Evolutionary conservation across 768 basidiomycete genomes (phyloP).

Genomic region (Auricularia auricula-judae): DNA sequence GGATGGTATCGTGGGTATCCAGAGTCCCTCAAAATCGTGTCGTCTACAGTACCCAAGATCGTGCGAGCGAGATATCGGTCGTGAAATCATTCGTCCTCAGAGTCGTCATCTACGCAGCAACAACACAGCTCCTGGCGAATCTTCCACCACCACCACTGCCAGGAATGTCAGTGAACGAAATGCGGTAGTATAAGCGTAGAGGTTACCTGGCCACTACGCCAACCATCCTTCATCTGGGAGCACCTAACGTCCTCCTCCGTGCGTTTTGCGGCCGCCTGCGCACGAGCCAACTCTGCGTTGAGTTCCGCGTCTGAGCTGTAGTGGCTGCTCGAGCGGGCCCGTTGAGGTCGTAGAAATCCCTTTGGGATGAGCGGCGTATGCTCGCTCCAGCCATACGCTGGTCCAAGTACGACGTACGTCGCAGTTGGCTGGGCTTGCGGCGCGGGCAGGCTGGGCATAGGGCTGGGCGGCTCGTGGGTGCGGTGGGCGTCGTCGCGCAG

Average conservation of each 20-base stretch:
- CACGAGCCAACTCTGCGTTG: conserved; percentile 14
- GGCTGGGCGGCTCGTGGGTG: conserved; percentile 44
- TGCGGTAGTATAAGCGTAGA: neutral
- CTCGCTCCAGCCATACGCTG: conserved; percentile 1
- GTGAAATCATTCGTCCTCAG: conserved; percentile 24
- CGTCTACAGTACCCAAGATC: neutral
- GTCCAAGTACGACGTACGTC: neutral
- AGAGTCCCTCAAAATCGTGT: neutral
- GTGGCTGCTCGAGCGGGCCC: conserved; percentile 5
- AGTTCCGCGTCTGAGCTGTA: conserved; percentile 14
- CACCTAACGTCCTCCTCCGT: conserved; percentile 45
- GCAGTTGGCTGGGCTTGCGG: neutral
- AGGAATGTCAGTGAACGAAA: neutral
- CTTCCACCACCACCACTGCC: conserved; percentile 82
- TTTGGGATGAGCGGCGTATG: conserved; percentile 2
- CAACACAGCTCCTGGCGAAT: conserved; percentile 55
- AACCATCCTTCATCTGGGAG: conserved; percentile 56
- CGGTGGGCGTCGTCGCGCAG: conserved; percentile 36
- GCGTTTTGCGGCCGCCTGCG: conserved; percentile 26
- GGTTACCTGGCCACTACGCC: conserved; percentile 62
- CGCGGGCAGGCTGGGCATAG: conserved; percentile 45
- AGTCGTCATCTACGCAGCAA: conserved; percentile 34
- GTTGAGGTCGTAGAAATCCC: conserved; percentile 9
- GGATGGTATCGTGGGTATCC: neutral
- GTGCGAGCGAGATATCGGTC: neutral